Conservation (phyloP, 129 eudicot genomes). For the sunflower (Helianthus annuus) region DNA sequence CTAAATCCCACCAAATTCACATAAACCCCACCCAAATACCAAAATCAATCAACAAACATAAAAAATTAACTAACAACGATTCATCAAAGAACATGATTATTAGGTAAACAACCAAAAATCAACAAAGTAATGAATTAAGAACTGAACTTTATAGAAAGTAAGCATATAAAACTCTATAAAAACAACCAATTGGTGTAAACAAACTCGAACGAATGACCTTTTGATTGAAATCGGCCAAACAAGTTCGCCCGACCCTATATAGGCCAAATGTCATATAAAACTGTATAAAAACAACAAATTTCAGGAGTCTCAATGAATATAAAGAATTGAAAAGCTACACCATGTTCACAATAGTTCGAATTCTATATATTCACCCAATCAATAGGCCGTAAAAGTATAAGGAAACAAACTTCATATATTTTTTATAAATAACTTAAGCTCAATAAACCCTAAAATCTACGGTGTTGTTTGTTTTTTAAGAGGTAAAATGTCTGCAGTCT, state of each 20-base stretch:
- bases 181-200: no score
- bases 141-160: not conserved
- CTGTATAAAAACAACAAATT: no score
- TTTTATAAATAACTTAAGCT: not conserved
- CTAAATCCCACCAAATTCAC: not conserved
- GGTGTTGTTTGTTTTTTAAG: no score
- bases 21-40: not conserved
- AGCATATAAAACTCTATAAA: not conserved
- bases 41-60: not conserved
- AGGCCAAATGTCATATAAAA: no score
- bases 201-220: no score
- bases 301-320: no score
- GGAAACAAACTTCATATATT: not conserved
- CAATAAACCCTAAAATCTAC: not conserved
- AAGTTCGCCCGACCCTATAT: no score
- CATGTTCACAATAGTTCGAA: not conserved
- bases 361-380: not conserved
- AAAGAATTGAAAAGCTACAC: not conserved
- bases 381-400: not conserved
- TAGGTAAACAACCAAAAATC: not conserved
- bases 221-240: no score
- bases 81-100: not conserved
- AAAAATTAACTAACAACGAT: not conserved
- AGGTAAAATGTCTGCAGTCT: no score
- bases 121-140: not conserved